Conservation (phyloP, 2,329 filamentous ascomycete genomes). For the Acephala macrosclerotiorum region DNA sequence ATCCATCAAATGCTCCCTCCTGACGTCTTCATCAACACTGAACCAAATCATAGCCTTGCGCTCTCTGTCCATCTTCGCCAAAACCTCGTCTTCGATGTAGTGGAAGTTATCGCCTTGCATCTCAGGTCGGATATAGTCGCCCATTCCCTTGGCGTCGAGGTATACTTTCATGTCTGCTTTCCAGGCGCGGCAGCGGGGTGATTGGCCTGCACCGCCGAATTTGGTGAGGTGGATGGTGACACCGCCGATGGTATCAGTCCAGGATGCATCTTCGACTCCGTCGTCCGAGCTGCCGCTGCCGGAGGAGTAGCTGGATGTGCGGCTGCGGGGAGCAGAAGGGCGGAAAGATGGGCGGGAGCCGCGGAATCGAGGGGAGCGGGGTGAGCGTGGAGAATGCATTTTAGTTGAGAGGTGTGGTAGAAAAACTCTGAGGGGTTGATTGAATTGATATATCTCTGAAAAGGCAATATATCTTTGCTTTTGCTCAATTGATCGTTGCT, state of each 20-base stretch:
- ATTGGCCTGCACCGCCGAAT: slow-evolving; percentile 3
- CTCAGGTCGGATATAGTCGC: slow-evolving; percentile 15
- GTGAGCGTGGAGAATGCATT: slow-evolving; percentile 10
- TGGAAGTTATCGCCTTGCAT: slow-evolving; percentile 20
- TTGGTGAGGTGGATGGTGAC: slow-evolving; percentile 23
- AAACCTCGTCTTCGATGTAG: slow-evolving; percentile 18
- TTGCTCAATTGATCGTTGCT: background rate
- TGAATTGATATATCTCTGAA: background rate
- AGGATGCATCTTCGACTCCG: slow-evolving; percentile 8
- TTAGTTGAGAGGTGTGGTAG: background rate
- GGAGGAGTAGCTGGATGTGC: slow-evolving; percentile 15
- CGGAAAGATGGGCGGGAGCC: slow-evolving; percentile 22
- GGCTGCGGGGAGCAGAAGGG: slow-evolving; percentile 14
- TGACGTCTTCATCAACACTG: slow-evolving; percentile 18
- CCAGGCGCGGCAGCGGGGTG: slow-evolving; percentile 15
- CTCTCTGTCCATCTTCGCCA: slow-evolving; percentile 21
- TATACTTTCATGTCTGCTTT: slow-evolving; percentile 29
- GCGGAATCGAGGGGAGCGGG: slow-evolving; percentile 7
- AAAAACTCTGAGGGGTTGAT: background rate
- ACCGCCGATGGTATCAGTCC: slow-evolving; percentile 20
- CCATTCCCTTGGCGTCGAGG: slow-evolving; percentile 26
- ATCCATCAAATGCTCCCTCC: slow-evolving; percentile 25
- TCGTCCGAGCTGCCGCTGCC: slow-evolving; percentile 5
- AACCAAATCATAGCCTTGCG: slow-evolving; percentile 29
- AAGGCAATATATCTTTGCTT: background rate